Evolutionary conservation across 768 basidiomycete species (phyloP).

Genomic region (Trametes gibbosa): DNA sequence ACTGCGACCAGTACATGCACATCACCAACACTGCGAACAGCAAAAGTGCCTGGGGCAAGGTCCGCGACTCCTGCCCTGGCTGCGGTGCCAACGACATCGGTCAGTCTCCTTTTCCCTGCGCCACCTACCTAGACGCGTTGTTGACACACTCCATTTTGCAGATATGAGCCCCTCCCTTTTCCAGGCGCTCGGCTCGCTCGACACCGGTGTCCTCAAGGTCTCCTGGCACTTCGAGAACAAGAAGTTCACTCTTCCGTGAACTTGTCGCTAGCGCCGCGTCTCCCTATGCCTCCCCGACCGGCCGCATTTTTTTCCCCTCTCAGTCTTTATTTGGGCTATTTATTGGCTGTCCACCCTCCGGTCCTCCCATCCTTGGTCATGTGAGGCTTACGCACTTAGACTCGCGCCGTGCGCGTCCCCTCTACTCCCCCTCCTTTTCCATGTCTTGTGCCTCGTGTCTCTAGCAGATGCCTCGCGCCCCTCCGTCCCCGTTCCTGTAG

Average conservation of each 20-base stretch:
- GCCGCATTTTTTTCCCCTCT: background rate
- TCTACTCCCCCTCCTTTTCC: background rate
- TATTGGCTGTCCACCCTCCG: constrained; percentile 6
- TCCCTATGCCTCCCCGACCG: background rate
- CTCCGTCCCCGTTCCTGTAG: background rate
- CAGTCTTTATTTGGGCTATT: constrained; percentile 16
- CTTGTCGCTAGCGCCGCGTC: background rate
- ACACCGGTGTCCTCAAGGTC: constrained; percentile 49
- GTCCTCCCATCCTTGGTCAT: constrained; percentile 13
- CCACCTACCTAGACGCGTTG: background rate
- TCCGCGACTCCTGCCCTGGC: constrained; percentile 55
- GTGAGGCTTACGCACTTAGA: constrained; percentile 6
- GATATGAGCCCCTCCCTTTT: constrained; percentile 70
- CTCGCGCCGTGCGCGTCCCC: constrained; percentile 13
- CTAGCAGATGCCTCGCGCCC: background rate
- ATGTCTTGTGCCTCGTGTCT: constrained; percentile 1
- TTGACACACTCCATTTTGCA: constrained; percentile 27
- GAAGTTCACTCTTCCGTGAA: constrained; percentile 19
- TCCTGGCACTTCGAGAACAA: constrained; percentile 59
- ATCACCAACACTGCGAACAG: constrained; percentile 60
- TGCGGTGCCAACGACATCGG: constrained; percentile 57
- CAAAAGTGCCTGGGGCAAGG: constrained; percentile 47
- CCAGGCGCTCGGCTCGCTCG: constrained; percentile 45
- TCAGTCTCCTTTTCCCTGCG: constrained; percentile 30
- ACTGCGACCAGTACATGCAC: constrained; percentile 65